These are phyloP conservation scores for Trametes pubescens DNA, from an alignment of 1,284 basidiomycete genomes.

Conservation along the genomic window DNA sequence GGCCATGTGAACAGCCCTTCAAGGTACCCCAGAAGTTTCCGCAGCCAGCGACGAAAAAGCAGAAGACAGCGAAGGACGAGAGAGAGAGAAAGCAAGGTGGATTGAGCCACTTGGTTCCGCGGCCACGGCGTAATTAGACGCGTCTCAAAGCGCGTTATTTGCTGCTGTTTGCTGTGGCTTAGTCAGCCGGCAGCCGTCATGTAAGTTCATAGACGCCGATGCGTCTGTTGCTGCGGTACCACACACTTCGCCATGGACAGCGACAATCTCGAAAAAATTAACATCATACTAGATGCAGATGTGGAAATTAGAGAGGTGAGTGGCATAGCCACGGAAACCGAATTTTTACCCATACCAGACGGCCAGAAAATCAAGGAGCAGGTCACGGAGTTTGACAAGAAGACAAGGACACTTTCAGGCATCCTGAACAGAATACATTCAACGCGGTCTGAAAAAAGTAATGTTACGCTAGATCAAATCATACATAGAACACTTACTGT, in stretches of 20 bases:
- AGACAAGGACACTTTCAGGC: constrained; percentile 69
- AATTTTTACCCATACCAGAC: background rate
- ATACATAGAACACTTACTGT: background rate
- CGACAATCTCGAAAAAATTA: constrained; percentile 60
- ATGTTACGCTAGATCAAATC: constrained; percentile 26
- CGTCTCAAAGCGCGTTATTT: constrained; percentile 31
- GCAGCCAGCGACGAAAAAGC: background rate
- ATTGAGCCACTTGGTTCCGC: background rate
- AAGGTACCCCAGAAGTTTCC: background rate
- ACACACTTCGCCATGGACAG: constrained; percentile 58
- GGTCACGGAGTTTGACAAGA: constrained; percentile 77
- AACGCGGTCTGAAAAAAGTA: constrained; percentile 68
- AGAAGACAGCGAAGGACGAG: background rate
- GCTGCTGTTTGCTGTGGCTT: constrained; percentile 12
- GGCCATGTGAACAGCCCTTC: constrained; percentile 22
- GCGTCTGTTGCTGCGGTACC: constrained; percentile 19
- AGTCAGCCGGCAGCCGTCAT: constrained; percentile 6
- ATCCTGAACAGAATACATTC: constrained; percentile 80
- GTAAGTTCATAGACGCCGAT: constrained; percentile 11
- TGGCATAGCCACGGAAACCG: background rate
- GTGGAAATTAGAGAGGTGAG: constrained; percentile 60
- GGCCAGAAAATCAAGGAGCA: constrained; percentile 79
- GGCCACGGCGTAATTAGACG: constrained; percentile 9
- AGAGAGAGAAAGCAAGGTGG: background rate
- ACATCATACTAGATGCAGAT: constrained; percentile 60